Base-by-base conservation (phyloP, 2,329 filamentous ascomycete genomes). In the Fusarium ramigenum region DNA sequence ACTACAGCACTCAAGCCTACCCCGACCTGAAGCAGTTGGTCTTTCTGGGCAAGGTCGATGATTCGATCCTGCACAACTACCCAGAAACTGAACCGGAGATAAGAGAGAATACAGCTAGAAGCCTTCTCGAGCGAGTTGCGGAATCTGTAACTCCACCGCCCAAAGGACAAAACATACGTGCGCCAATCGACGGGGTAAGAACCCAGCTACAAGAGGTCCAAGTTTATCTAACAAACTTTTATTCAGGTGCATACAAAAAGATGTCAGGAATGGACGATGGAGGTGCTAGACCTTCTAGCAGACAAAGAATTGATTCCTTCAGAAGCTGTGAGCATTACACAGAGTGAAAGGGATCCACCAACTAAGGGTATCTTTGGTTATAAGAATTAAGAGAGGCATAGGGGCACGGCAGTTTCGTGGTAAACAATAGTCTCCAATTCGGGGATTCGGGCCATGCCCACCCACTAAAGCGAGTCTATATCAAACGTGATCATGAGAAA, bases 51-150 rank as follows among this genome's bases (percentile, higher is more conserved):
- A 47, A 18, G 23, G 4, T 36, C 2, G 30, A 36, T 0, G 30
- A 15, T 18, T 19, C 40, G 2, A 9, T 25, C 0, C 9, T 47
- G 2, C 1, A n/a, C 42, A 4, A 18, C 2, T 34, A 18, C 5
- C 19, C 19, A 1, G 12, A 23, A 4, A 16, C 14, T 1, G 7
- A 21, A 10, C 0, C 0, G 0, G 54, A n/a, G n/a, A 36, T 28
- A 16, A 18, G 54, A 9, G 54, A 58, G 11, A 7, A 14, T 2
- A 15, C 8, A 5, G 1, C 40, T 0, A 18, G 19, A 14, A n/a
- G 54, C 4, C 1, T 15, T 3, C 5, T 58, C 0, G 54, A 58
- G 1, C 18, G 30, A n/a, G 2, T 28, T 18, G 30, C 40, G 0
- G 10, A 7, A 1, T 58, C 30, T 0, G 4, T 58, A n/a, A 1